phyloP scores from a whole-genome alignment of 176 grass and related monocot species.

The Ampelocalamus luodianensis region DNA sequence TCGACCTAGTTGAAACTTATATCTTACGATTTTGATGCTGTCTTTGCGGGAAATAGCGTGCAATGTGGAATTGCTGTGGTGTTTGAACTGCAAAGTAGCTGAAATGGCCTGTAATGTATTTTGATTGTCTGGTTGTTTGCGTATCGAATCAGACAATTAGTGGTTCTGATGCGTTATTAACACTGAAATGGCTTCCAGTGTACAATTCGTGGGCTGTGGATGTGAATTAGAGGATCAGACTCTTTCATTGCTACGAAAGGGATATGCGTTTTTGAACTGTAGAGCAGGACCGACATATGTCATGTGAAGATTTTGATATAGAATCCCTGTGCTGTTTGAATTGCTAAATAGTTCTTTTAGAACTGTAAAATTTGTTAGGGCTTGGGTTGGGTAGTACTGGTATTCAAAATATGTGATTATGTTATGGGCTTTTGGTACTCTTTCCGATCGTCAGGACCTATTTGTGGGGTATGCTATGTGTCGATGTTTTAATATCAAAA shows the following conservation, averaged over 20 bases:
- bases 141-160: neutral
- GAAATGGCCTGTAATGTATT: neutral
- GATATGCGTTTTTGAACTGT: neutral
- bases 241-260: neutral
- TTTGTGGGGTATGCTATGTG: neutral
- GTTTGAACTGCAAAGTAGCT: constrained; percentile 19
- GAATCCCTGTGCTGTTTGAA: neutral
- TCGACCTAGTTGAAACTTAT: neutral
- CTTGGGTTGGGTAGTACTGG: neutral
- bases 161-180: neutral
- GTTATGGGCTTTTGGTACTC: neutral
- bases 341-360: neutral
- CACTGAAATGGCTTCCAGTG: neutral
- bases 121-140: neutral
- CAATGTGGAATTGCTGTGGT: neutral
- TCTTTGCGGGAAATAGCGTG: neutral
- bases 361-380: neutral
- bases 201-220: neutral
- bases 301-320: neutral
- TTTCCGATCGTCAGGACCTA: neutral
- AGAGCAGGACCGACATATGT: neutral
- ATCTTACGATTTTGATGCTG: neutral
- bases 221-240: neutral
- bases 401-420: neutral
- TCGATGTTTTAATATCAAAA: too few relatives aligned